Percentiles rank a stretch among this genome's conserved stretches.
Evolutionary conservation across 2,329 filamentous ascomycete species (phyloP).

Genomic region (Diaporthe australafricana): DNA sequence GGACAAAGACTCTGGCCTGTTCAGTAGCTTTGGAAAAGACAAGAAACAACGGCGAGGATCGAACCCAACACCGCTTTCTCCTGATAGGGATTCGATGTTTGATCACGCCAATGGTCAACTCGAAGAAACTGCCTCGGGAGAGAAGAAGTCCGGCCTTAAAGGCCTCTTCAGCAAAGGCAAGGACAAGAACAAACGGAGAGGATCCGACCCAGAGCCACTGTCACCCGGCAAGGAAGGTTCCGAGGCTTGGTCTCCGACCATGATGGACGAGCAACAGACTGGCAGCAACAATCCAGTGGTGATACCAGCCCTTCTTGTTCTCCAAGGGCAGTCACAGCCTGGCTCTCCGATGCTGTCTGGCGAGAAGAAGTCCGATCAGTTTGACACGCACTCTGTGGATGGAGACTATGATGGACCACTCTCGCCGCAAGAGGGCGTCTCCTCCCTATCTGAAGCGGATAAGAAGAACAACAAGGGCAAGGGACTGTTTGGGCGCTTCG

Average conservation of each 20-base stretch:
- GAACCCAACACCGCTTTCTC: neutral
- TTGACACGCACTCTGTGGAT: neutral
- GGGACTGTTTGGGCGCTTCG: neutral
- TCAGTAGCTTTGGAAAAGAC: neutral
- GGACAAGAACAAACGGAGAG: constrained; percentile 4
- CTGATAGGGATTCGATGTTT: neutral
- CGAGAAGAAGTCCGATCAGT: neutral
- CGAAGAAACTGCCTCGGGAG: neutral
- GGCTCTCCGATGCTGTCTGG: constrained; percentile 3
- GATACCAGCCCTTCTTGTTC: constrained; percentile 9
- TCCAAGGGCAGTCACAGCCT: neutral
- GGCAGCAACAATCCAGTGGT: neutral
- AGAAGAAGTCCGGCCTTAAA: neutral
- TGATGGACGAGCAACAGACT: neutral
- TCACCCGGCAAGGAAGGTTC: neutral
- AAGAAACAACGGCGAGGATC: constrained; percentile 1
- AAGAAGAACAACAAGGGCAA: constrained; percentile 27
- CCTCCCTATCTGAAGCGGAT: neutral
- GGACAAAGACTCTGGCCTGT: neutral
- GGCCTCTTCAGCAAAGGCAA: constrained; percentile 17
- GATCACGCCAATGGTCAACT: neutral
- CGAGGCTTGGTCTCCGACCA: neutral
- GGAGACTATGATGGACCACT: neutral
- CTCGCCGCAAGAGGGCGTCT: neutral
- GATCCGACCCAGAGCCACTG: neutral